A percentile compares a stretch with the other conserved stretches of the same genome.
Conservation (phyloP, 495 filamentous ascomycete species). For the Parachaetomium inaequale region DNA sequence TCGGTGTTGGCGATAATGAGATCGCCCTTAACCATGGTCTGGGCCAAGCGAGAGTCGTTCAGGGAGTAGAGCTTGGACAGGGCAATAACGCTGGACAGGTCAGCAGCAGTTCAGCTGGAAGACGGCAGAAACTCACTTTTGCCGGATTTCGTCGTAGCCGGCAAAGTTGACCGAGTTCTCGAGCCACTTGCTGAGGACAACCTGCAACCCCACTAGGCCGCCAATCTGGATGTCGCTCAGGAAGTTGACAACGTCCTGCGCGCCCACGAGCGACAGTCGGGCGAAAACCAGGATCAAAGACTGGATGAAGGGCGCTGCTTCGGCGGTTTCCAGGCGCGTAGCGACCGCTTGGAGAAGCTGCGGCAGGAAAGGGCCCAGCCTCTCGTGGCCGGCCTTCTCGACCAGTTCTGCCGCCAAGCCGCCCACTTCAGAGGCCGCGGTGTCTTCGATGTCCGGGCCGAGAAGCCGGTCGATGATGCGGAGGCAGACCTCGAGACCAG, state of each 20-base stretch:
- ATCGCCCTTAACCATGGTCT: conserved; percentile 86
- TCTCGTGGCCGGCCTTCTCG: conserved; percentile 84
- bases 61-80: conserved; percentile 84
- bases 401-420: conserved; percentile 92
- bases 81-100: conserved; percentile 68
- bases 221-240: conserved; percentile 76
- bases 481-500: conserved; percentile 82
- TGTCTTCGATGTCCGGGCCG: conserved; percentile 75
- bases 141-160: conserved; percentile 92
- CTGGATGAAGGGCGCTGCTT: conserved; percentile 78
- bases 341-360: conserved; percentile 91
- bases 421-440: conserved; percentile 91
- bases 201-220: conserved; percentile 70
- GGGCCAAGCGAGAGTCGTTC: conserved; percentile 72
- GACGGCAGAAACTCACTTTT: conserved; percentile 62
- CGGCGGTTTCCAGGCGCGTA: conserved; percentile 72
- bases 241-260: conserved; percentile 89
- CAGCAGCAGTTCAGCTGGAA: conserved; percentile 27
- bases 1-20: conserved; percentile 75
- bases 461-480: conserved; percentile 92
- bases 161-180: conserved; percentile 95
- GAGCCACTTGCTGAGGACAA: conserved; percentile 91
- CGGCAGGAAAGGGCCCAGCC: conserved; percentile 81
- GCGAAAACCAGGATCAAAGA: conserved; percentile 94
- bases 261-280: conserved; percentile 74